Evolutionary conservation across 1,139 yeast species (phyloP).

Genomic region (Citeromyces siamensis): DNA sequence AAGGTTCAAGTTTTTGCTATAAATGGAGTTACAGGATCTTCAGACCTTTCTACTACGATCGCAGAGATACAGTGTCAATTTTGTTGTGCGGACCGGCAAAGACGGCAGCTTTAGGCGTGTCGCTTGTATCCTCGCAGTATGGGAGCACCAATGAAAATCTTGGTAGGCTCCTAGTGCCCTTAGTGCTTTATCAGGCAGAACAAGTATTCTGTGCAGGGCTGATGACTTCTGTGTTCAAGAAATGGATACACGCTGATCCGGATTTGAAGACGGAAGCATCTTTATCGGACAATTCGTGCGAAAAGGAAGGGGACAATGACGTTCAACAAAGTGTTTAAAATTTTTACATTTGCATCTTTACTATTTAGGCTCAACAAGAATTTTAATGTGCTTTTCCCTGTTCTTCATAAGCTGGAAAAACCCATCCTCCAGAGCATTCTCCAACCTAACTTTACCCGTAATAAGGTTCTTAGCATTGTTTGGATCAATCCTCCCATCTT

Average conservation of each 20-base stretch:
- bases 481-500: constrained; percentile 18
- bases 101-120: constrained; percentile 86
- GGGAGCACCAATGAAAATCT: constrained; percentile 47
- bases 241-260: constrained; percentile 37
- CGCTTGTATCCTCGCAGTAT: constrained; percentile 69
- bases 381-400: constrained; percentile 26
- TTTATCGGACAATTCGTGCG: too few species aligned
- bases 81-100: constrained; percentile 90
- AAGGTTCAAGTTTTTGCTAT: constrained; percentile 24
- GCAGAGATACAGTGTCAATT: constrained; percentile 63
- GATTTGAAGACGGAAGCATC: constrained; percentile 3
- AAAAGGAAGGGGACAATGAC: too few species aligned
- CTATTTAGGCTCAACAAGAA: constrained; percentile 20
- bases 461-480: constrained; percentile 20
- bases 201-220: constrained; percentile 74
- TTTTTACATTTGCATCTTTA: too few species aligned
- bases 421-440: constrained; percentile 24
- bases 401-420: constrained; percentile 23
- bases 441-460: constrained; percentile 23
- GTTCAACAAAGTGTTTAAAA: too few species aligned
- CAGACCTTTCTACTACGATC: constrained; percentile 58
- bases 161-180: constrained; percentile 67
- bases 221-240: constrained; percentile 48
- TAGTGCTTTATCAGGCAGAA: constrained; percentile 76
- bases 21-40: constrained; percentile 25